A percentile compares a stretch with the other conserved stretches of the same genome.
Conservation (phyloP, 2,329 filamentous ascomycete species). For the Colletotrichum ledebouriae region DNA sequence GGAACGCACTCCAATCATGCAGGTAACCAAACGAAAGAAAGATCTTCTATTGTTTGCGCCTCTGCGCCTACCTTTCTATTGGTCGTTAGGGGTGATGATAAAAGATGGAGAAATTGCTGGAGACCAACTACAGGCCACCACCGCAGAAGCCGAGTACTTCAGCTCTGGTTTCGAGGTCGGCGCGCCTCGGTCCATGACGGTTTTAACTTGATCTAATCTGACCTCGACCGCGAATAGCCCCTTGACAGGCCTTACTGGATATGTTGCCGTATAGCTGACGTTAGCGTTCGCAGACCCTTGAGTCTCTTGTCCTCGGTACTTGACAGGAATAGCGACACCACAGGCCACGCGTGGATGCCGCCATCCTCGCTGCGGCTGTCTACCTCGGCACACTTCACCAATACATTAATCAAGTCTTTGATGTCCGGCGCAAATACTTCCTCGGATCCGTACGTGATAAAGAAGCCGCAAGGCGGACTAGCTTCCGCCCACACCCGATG, state of each 20-base stretch:
- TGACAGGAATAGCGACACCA: constrained; percentile 73
- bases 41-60: constrained; percentile 31
- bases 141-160: constrained; percentile 63
- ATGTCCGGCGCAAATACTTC: constrained; percentile 84
- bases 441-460: constrained; percentile 79
- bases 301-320: constrained; percentile 62
- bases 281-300: constrained; percentile 61
- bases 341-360: constrained; percentile 86
- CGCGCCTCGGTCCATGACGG: constrained; percentile 57
- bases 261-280: constrained; percentile 37
- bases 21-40: constrained; percentile 39
- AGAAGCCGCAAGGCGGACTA: constrained; percentile 75
- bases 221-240: constrained; percentile 46
- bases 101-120: constrained; percentile 50
- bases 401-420: constrained; percentile 67
- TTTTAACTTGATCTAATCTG: constrained; percentile 77
- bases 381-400: constrained; percentile 68
- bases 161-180: constrained; percentile 62
- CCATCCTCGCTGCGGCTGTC: constrained; percentile 71
- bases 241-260: constrained; percentile 29
- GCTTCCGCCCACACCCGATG: constrained; percentile 75
- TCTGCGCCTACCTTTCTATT: constrained; percentile 22
- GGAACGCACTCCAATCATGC: constrained; percentile 36
- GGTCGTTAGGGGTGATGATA: constrained; percentile 57
- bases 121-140: constrained; percentile 45